Base-by-base conservation (phyloP, 192 early-diverging fungal genomes). In the Anaeromyces robustus region DNA sequence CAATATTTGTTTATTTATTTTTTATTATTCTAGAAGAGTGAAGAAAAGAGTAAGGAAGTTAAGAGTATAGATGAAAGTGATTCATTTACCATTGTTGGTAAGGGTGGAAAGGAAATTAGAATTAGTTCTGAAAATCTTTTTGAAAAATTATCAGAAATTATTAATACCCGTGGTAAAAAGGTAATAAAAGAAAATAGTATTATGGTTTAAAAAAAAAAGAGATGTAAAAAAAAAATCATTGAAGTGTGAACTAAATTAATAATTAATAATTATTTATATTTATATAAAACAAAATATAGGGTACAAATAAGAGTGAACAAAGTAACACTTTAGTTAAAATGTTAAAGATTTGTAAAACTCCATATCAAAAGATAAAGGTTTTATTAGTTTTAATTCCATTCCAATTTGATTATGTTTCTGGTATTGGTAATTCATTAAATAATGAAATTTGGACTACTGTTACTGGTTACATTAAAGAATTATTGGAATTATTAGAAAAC, bases 81-180 rank as follows among this genome's bases (percentile, higher is more conserved):
- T 17, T 30, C 82, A 17, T 90, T 90, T 84, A 88, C 84, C 16
- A 77, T 83, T n/a, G 84, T 91, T 79, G 86, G 85, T 30, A 87
- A 87, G 82, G 84, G 86, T 77, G 77, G 80, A 26, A 29, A 77
- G 77, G 83, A 87, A 80, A 85, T 85, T 30, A 92, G 91, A 81
- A 83, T 92, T 68, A 92, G 91, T 31, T 85, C 88, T 18, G 92
- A 94, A 52, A 92, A 93, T 80, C 85, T 99, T 77, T 94, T 94
- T 88, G 92, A 96, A 87, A 89, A 92, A 81, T 89, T 99, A 78
- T 84, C 84, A 77, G 93, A 94, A 81, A 86, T 98, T 30, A 78
- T 92, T 77, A 92, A 92, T 68, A 89, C 94, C 77, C 92, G 98
- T 82, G 98, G 98, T 68, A 96, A 97, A 88, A 98, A 94, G 89